These are phyloP conservation scores for Phytophthora macrochlamydospora DNA, from an alignment of 352 stramenopile genomes.

Conservation along the genomic window DNA sequence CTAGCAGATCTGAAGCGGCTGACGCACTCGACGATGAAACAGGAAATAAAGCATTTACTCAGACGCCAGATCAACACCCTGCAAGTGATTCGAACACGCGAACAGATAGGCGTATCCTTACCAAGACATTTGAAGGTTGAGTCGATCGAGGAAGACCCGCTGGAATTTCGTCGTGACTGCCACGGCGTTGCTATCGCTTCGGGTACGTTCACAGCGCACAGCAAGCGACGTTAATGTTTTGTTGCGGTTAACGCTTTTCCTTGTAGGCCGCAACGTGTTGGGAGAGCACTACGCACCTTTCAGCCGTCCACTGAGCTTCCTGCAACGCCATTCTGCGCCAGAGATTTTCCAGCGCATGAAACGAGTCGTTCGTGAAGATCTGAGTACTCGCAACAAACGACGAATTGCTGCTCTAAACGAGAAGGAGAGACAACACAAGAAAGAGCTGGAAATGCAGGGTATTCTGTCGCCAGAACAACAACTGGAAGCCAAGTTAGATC, in stretches of 20 bases:
- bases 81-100: not conserved
- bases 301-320: conserved; percentile 22
- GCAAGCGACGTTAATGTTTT: too few relatives aligned
- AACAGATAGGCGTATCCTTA: conserved; percentile 2
- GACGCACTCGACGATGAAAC: conserved; percentile 8
- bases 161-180: conserved; percentile 33
- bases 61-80: conserved; percentile 9
- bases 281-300: conserved; percentile 30
- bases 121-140: conserved; percentile 26
- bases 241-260: too few relatives aligned
- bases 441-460: conserved; percentile 25
- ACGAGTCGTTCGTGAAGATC: conserved; percentile 24
- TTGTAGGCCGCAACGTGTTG: conserved; percentile 28
- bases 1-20: conserved; percentile 24
- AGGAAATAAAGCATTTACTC: conserved; percentile 10
- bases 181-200: conserved; percentile 20
- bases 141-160: conserved; percentile 22
- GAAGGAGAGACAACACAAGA: conserved; percentile 23
- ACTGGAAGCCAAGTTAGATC: conserved; percentile 39
- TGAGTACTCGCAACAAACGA: conserved; percentile 31
- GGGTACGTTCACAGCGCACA: conserved; percentile 9
- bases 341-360: conserved; percentile 43
- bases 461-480: conserved; percentile 36
- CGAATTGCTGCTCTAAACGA: conserved; percentile 37
- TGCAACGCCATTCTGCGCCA: conserved; percentile 14